These are phyloP conservation scores for Rauvolfia tetraphylla DNA, from an alignment of 257 asterid species.

Conservation along the genomic window DNA sequence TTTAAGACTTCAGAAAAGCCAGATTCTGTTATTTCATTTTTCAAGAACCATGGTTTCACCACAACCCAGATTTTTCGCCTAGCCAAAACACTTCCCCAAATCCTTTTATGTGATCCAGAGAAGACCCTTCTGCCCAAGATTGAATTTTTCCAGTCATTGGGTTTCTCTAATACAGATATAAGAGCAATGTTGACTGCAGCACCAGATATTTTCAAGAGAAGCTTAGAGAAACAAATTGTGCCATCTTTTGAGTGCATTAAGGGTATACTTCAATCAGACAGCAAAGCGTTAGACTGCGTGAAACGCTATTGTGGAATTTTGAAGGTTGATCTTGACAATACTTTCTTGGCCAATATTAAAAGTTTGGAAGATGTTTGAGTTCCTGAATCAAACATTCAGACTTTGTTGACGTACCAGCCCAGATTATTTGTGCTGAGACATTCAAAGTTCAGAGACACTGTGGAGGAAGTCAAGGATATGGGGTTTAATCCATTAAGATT, in stretches of 20 bases:
- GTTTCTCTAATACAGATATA: neutral
- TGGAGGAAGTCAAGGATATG: slow-evolving; percentile 14
- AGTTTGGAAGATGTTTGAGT: slow-evolving; percentile 9
- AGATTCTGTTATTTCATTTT: slow-evolving; percentile 19
- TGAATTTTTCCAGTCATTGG: neutral
- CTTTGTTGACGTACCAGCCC: slow-evolving; percentile 1
- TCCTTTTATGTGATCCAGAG: slow-evolving; percentile 15
- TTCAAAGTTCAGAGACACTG: slow-evolving; percentile 3
- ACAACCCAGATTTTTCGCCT: slow-evolving; percentile 2
- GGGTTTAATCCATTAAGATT: slow-evolving; percentile 7
- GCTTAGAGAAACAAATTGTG: neutral
- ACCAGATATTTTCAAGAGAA: neutral
- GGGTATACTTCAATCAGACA: neutral
- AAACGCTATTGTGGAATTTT: neutral
- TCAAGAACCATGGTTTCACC: slow-evolving; percentile 15
- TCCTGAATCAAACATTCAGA: neutral
- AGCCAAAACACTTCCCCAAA: slow-evolving; percentile 4
- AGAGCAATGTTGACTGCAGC: neutral
- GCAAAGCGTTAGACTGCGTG: neutral
- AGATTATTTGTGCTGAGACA: neutral
- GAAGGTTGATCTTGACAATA: neutral
- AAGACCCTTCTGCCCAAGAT: slow-evolving; percentile 18
- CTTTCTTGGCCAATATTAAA: neutral
- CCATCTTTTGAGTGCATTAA: slow-evolving; percentile 3
- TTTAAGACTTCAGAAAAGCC: slow-evolving; percentile 14